Conservation (phyloP, 1,284 basidiomycete genomes). For the Boletellus deceptivus region DNA sequence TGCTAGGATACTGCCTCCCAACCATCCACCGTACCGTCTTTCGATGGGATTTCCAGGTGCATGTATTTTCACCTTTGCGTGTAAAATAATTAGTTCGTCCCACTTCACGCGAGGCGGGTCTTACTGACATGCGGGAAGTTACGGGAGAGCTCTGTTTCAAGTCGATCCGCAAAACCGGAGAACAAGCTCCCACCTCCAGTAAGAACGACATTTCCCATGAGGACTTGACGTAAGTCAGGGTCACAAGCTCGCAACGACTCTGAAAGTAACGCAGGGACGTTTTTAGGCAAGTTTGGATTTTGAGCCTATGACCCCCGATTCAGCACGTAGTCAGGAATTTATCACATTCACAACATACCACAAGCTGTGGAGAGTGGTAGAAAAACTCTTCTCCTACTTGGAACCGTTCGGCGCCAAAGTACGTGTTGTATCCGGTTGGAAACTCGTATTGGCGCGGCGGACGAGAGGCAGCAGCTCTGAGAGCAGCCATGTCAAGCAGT, state of each 20-base stretch:
- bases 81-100: constrained; percentile 10
- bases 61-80: constrained; percentile 74
- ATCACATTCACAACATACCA: constrained; percentile 49
- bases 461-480: constrained; percentile 52
- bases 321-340: neutral
- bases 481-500: constrained; percentile 5
- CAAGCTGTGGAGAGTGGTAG: constrained; percentile 72
- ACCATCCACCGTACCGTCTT: constrained; percentile 86
- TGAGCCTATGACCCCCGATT: constrained; percentile 43
- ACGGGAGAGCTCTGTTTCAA: constrained; percentile 76
- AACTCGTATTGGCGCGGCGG: constrained; percentile 85
- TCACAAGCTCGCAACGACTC: constrained; percentile 86
- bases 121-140: constrained; percentile 76
- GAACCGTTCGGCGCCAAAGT: constrained; percentile 83
- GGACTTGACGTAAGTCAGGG: constrained; percentile 85
- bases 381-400: constrained; percentile 90
- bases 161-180: constrained; percentile 82
- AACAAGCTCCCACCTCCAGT: constrained; percentile 91
- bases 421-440: constrained; percentile 88
- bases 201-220: constrained; percentile 92
- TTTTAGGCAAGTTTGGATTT: constrained; percentile 70
- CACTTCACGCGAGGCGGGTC: neutral
- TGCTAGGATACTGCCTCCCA: constrained; percentile 90
- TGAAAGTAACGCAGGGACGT: constrained; percentile 75
- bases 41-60: constrained; percentile 87